These are phyloP conservation scores for Pythium monospermum DNA, from an alignment of 352 stramenopile genomes.

Conservation along the genomic window DNA sequence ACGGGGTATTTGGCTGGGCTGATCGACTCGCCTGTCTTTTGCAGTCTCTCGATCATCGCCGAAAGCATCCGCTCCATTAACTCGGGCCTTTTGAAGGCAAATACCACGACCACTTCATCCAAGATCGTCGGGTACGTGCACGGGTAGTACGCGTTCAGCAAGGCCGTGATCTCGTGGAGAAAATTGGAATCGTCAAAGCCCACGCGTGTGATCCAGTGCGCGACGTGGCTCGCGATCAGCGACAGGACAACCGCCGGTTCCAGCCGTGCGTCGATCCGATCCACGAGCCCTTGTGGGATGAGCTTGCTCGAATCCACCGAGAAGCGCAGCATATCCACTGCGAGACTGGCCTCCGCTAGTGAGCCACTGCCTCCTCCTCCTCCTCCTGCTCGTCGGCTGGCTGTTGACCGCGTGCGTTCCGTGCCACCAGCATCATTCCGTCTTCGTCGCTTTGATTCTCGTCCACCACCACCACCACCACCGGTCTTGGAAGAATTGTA, in stretches of 20 bases:
- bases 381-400: slow-evolving; percentile 8
- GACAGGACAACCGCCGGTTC: slow-evolving; percentile 36
- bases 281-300: slow-evolving; percentile 76
- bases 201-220: slow-evolving; percentile 61
- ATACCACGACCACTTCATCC: slow-evolving; percentile 70
- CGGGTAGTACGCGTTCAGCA: slow-evolving; percentile 79
- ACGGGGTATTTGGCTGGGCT: slow-evolving; percentile 62
- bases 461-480: neutral
- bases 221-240: slow-evolving; percentile 60
- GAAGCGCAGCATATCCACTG: slow-evolving; percentile 53
- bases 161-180: slow-evolving; percentile 55
- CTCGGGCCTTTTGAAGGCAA: slow-evolving; percentile 77
- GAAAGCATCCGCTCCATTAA: slow-evolving; percentile 57
- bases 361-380: no score
- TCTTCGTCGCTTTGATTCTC: slow-evolving; percentile 21
- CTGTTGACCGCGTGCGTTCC: slow-evolving; percentile 1
- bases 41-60: slow-evolving; percentile 69
- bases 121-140: slow-evolving; percentile 77
- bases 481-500: no score
- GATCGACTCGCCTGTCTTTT: slow-evolving; percentile 55
- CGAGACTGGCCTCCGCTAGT: slow-evolving; percentile 14
- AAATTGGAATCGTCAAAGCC: slow-evolving; percentile 63
- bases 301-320: slow-evolving; percentile 72
- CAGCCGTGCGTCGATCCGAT: slow-evolving; percentile 71
- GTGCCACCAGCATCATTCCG: slow-evolving; percentile 9